These are phyloP conservation scores for Coniochaeta sp. DNA, from an alignment of 2,329 filamentous ascomycete genomes.

Conservation along the genomic window DNA sequence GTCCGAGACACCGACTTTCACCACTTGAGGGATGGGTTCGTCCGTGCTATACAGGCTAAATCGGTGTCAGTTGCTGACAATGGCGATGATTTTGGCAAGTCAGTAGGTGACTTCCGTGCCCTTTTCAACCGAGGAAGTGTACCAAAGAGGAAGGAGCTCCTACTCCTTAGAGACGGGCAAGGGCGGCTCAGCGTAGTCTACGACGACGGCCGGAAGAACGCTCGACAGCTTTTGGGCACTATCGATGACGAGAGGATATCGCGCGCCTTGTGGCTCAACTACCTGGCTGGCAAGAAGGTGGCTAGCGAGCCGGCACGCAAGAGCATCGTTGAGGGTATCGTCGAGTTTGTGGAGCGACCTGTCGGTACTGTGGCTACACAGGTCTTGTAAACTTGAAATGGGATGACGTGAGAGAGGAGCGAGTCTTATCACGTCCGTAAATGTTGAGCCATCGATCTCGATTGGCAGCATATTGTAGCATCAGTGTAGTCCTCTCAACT, in stretches of 20 bases:
- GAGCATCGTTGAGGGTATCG: constrained; percentile 79
- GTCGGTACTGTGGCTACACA: constrained; percentile 80
- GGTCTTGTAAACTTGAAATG: constrained; percentile 41
- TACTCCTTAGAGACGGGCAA: constrained; percentile 59
- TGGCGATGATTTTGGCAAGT: constrained; percentile 69
- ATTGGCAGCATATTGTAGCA: neutral
- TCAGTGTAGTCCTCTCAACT: neutral
- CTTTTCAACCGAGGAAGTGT: constrained; percentile 78
- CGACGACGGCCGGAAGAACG: constrained; percentile 34
- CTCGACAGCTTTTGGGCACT: constrained; percentile 54
- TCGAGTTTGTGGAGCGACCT: constrained; percentile 82
- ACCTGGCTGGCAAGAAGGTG: constrained; percentile 78
- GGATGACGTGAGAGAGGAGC: neutral
- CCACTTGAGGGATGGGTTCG: constrained; percentile 86
- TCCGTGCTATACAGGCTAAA: constrained; percentile 72
- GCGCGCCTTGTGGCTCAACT: constrained; percentile 80
- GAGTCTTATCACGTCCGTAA: neutral
- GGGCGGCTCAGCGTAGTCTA: constrained; percentile 65
- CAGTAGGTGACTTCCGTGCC: constrained; percentile 70
- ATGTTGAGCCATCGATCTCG: neutral
- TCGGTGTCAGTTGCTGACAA: constrained; percentile 37
- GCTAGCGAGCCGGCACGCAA: constrained; percentile 75
- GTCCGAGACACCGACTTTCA: constrained; percentile 92
- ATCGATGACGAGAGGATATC: constrained; percentile 75
- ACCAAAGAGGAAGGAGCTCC: constrained; percentile 70